Conservation (phyloP, 768 basidiomycete species). For the Asterophora parasitica region DNA sequence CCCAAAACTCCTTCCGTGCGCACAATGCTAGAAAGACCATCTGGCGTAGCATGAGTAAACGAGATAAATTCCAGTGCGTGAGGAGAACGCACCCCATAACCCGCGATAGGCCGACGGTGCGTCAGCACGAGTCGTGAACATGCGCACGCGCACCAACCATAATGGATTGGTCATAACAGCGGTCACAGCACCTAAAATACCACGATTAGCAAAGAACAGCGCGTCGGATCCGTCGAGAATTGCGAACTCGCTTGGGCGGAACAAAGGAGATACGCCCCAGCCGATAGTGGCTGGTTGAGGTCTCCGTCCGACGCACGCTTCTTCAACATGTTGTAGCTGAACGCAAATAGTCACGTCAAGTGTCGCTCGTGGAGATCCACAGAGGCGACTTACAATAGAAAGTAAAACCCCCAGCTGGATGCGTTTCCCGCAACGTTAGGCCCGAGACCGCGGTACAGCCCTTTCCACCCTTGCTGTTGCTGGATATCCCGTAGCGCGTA, state of each 20-base stretch:
- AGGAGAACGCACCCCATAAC: constrained; percentile 61
- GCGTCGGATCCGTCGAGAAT: constrained; percentile 11
- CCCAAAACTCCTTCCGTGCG: constrained; percentile 72
- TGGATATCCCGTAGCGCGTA: constrained; percentile 68
- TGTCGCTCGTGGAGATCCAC: constrained; percentile 3
- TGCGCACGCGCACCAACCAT: constrained; percentile 96
- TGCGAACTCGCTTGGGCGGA: constrained; percentile 95
- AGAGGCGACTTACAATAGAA: constrained; percentile 90
- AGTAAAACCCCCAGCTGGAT: constrained; percentile 96
- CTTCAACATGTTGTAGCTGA: constrained; percentile 92
- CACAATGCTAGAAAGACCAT: constrained; percentile 69
- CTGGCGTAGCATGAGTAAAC: constrained; percentile 20
- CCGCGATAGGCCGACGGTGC: constrained; percentile 74
- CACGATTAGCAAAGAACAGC: constrained; percentile 12
- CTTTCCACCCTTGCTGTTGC: constrained; percentile 69
- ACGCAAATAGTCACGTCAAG: constrained; percentile 5
- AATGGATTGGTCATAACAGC: constrained; percentile 95
- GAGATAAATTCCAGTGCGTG: too few species aligned
- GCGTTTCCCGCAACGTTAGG: constrained; percentile 95
- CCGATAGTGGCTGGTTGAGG: constrained; percentile 60
- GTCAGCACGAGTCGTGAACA: constrained; percentile 77
- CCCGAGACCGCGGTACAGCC: constrained; percentile 85
- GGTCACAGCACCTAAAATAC: constrained; percentile 74
- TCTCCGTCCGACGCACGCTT: constrained; percentile 68
- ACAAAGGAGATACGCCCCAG: constrained; percentile 78